Percentiles rank a stretch among this genome's conserved stretches.
phyloP scores from a whole-genome alignment of 805 yeast species.

The Lachancea dasiensis region DNA sequence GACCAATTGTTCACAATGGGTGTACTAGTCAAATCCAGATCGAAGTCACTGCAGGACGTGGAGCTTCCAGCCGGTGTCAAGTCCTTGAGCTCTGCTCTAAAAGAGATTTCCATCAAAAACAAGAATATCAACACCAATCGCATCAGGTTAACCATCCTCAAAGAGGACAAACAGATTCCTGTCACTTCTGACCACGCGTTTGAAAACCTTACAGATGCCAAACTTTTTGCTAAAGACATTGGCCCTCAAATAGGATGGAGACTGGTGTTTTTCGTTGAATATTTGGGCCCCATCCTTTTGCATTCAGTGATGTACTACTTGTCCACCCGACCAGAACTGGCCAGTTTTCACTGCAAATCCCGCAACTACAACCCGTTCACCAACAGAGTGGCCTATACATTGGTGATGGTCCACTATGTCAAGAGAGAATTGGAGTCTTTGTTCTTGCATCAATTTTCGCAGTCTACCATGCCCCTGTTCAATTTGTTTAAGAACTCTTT shows the following conservation, averaged over 20 bases:
- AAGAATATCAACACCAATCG: slow-evolving; percentile 42
- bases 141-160: slow-evolving; percentile 46
- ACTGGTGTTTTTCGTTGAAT: slow-evolving; percentile 83
- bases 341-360: slow-evolving; percentile 11
- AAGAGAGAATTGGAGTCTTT: slow-evolving; percentile 88
- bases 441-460: slow-evolving; percentile 78
- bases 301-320: slow-evolving; percentile 62
- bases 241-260: slow-evolving; percentile 94
- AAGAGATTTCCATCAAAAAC: slow-evolving; percentile 40
- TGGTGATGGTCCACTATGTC: slow-evolving; percentile 68
- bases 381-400: slow-evolving; percentile 31
- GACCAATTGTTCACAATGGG: slow-evolving; percentile 18
- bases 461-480: slow-evolving; percentile 86
- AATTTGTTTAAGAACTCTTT: slow-evolving; percentile 82
- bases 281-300: slow-evolving; percentile 80
- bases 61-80: slow-evolving; percentile 35
- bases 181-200: slow-evolving; percentile 22
- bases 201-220: slow-evolving; percentile 34
- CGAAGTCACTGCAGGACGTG: slow-evolving; percentile 48
- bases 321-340: slow-evolving; percentile 15
- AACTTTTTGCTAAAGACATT: slow-evolving; percentile 70
- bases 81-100: slow-evolving; percentile 40
- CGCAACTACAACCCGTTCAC: slow-evolving; percentile 19
- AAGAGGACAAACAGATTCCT: slow-evolving; percentile 31
- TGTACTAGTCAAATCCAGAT: slow-evolving; percentile 53